Evolutionary conservation across 225 moss, liverwort and hornwort species (phyloP).

Genomic region (Pseudoscleropodium purum): DNA sequence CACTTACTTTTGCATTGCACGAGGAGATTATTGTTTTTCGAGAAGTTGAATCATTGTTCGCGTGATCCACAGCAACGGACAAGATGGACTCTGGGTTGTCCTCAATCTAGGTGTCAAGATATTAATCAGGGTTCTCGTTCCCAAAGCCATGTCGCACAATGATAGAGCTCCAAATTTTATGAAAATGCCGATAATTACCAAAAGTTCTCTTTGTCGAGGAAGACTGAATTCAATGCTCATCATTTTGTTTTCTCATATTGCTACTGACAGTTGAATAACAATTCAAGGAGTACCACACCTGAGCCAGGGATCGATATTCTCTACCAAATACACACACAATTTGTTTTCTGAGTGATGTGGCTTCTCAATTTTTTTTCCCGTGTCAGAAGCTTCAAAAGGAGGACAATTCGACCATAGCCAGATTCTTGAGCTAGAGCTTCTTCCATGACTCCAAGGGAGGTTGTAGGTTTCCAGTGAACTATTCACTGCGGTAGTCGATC

Average conservation of each 20-base stretch:
- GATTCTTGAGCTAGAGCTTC: not conserved
- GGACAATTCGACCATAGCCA: not conserved
- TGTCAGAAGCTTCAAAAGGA: not conserved
- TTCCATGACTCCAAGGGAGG: not conserved
- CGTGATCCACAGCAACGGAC: not conserved
- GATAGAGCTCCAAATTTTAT: not conserved
- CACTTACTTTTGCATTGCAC: not conserved
- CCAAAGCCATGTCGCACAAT: not conserved
- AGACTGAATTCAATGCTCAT: not conserved
- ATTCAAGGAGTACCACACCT: not conserved
- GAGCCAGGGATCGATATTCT: not conserved
- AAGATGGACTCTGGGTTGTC: not conserved
- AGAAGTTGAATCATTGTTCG: not conserved
- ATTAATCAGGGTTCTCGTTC: not conserved
- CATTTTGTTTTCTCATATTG: not conserved
- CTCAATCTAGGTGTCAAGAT: not conserved
- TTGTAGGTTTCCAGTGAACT: not conserved
- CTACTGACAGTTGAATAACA: not conserved
- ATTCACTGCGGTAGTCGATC: not conserved
- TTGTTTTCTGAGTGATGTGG: not conserved
- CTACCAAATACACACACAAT: too few relatives aligned
- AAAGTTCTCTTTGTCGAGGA: not conserved
- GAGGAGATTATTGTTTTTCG: not conserved
- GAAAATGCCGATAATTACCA: not conserved
- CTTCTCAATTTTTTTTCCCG: not conserved